Conservation (phyloP, 176 grass and related monocot genomes). For the Phoenix roebelenii region DNA sequence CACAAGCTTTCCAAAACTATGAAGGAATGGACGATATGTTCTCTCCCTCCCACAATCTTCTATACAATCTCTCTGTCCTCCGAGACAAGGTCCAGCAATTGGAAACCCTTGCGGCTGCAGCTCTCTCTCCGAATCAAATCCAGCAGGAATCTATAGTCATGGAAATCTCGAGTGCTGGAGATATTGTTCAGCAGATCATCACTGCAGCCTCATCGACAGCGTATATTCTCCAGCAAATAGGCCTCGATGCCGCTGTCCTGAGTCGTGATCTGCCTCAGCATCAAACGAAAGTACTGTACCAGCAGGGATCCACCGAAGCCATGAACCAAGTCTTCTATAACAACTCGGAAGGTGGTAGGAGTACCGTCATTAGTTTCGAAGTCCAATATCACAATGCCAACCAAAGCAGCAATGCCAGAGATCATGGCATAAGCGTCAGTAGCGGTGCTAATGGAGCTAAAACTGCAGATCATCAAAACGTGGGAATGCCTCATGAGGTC, state of each 20-base stretch:
- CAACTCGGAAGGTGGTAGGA: too few relatives aligned
- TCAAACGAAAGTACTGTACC: too few relatives aligned
- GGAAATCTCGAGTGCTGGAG: neutral
- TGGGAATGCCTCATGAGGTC: too few relatives aligned
- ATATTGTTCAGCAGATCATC: slow-evolving; percentile 9
- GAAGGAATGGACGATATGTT: slow-evolving; percentile 14
- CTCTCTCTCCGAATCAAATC: neutral
- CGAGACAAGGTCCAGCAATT: slow-evolving; percentile 11
- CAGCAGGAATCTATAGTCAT: neutral
- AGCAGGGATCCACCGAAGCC: too few relatives aligned
- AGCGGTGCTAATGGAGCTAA: too few relatives aligned
- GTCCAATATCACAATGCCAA: too few relatives aligned
- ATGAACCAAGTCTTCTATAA: too few relatives aligned
- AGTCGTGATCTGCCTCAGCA: too few relatives aligned
- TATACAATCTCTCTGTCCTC: slow-evolving; percentile 3
- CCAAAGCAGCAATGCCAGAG: too few relatives aligned
- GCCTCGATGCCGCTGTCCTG: neutral
- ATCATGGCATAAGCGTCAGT: too few relatives aligned
- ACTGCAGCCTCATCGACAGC: neutral
- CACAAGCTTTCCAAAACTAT: neutral
- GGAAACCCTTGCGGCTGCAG: neutral
- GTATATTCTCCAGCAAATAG: slow-evolving; percentile 1
- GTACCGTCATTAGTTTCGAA: too few relatives aligned
- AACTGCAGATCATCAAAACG: too few relatives aligned
- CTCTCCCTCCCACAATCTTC: slow-evolving; percentile 1